Percentiles rank a stretch among this genome's conserved stretches.
These are phyloP conservation scores for Ceratocystis diversiconidia DNA, from an alignment of 2,329 filamentous ascomycete genomes.

Conservation along the genomic window DNA sequence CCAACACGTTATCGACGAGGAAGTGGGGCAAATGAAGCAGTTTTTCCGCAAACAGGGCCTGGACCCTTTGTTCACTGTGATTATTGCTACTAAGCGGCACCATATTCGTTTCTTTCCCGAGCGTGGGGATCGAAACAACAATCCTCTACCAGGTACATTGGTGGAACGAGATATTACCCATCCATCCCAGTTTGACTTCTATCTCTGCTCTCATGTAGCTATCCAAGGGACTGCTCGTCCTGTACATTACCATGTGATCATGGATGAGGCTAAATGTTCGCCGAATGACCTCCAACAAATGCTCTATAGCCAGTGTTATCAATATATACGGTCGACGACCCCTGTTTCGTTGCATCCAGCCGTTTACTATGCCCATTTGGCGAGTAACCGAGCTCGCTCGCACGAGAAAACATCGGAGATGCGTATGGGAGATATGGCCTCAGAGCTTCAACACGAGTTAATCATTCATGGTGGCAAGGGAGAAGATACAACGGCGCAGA, in stretches of 20 bases:
- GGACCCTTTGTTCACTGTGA: slow-evolving; percentile 59
- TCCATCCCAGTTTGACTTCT: slow-evolving; percentile 83
- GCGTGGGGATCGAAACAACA: slow-evolving; percentile 59
- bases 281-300: slow-evolving; percentile 65
- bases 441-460: slow-evolving; percentile 3
- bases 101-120: slow-evolving; percentile 81
- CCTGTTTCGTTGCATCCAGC: slow-evolving; percentile 81
- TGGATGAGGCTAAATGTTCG: slow-evolving; percentile 60
- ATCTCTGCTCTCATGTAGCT: slow-evolving; percentile 47
- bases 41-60: slow-evolving; percentile 34
- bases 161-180: slow-evolving; percentile 85
- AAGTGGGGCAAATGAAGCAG: slow-evolving; percentile 57
- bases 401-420: slow-evolving; percentile 44
- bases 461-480: neutral
- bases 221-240: slow-evolving; percentile 91
- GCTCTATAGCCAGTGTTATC: slow-evolving; percentile 90
- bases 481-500: neutral
- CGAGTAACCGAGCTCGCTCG: slow-evolving; percentile 61
- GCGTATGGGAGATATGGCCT: neutral
- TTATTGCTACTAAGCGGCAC: slow-evolving; percentile 85
- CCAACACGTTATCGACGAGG: slow-evolving; percentile 60
- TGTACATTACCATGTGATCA: slow-evolving; percentile 78
- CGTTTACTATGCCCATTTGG: slow-evolving; percentile 91
- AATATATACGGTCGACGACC: slow-evolving; percentile 82
- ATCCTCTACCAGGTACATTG: slow-evolving; percentile 72